Evolutionary conservation across 2,329 filamentous ascomycete species (phyloP), one percentile per base, ranked within the genome.

Genomic region (Colletotrichum paranaense): DNA sequence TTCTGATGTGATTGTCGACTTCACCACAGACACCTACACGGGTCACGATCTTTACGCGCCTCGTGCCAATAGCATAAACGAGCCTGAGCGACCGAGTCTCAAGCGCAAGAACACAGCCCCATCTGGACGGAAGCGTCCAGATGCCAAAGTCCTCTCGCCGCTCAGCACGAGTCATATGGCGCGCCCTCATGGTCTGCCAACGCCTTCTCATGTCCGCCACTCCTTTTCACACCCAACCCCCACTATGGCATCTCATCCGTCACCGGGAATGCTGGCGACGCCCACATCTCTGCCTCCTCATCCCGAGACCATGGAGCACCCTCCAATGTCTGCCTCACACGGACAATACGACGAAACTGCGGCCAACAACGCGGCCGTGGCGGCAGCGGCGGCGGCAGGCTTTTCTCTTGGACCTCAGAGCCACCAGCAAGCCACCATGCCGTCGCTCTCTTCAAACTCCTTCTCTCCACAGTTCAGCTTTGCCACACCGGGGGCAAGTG

Each of bases 1-100:
- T 67, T 84, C 89, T 1, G 93, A 96, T 77, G 88, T 93, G 1
- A 82, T 88, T 8, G 83, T 92, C 16, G 92, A 94, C 74, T 88
- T 88, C 56, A 83, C 88, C 2, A 85, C 89, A 16, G 90, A 93
- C 76, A 84, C 87, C 66, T 90, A 88, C 67, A 81, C 84, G 0
- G 84, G 84, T 0, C 84, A 87, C 63, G 88, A 87, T 66, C 76
- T 88, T 0, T 88, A 88, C 67, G 83, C 85, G 1, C 82, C 84
- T 1, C 84, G 84, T 63, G 77, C 77, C 5, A 80, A 78, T 5
- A 76, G 78, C 12, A 73, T 74, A 11, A 71, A 76, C n/a, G 80
- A 75, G 62, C 76, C 68, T 52, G 82, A 81, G 7, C 80, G 84
- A 9, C 82, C 85, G 6, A 85, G 76, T 49, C 79, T 89, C 30